Evolutionary conservation across 176 grass and related monocot species (phyloP), one percentile per base, ranked within the genome.

Genomic region (Musa beccarii): DNA sequence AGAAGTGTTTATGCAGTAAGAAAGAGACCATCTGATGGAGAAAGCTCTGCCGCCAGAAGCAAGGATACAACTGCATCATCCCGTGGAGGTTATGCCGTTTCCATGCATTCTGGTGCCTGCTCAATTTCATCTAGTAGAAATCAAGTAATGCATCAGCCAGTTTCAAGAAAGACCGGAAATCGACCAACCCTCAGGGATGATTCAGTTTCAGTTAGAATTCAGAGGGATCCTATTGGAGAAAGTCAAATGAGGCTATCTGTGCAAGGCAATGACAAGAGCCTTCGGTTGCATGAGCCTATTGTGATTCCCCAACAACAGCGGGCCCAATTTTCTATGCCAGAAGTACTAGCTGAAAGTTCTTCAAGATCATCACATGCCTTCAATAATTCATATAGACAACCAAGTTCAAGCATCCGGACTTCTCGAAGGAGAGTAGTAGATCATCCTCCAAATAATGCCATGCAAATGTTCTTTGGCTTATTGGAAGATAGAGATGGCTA

Each of bases 11-110:
- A 86, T 53, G 64, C 81, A 72, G 71, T 66, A 15, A 86, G 75
- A 74, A 86, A 88, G 63, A 85, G 85, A 73, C 23, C 66, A 29
- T 84, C 74, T 83, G 84, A 81, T 72, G 86, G 72, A 83, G 90
- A 79, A 76, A 82, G 73, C 78, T 92, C 90, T 65, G 53, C 51
- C 19, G 82, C 87, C 50, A 86, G 82, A 85, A 59, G 83, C 80
- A 92, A 85, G 74, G 73, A 53, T 49, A 22, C 86, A 72, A 85
- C 25, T 51, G 77, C 26, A 59, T 76, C 82, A 10, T 22, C 80
- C 51, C 76, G 17, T 76, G 69, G 86, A 82, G 63, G 84, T 51
- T 77, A 77, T 65, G 19, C 83, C 55, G 82, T 23, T 64, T 69
- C 69, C 20, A 67, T 13, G 64, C 80, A 82, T 80, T 69, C 76